Percentiles rank a stretch among this genome's conserved stretches.
phyloP scores from a whole-genome alignment of 768 basidiomycete genomes.

The Pholiota conissans region DNA sequence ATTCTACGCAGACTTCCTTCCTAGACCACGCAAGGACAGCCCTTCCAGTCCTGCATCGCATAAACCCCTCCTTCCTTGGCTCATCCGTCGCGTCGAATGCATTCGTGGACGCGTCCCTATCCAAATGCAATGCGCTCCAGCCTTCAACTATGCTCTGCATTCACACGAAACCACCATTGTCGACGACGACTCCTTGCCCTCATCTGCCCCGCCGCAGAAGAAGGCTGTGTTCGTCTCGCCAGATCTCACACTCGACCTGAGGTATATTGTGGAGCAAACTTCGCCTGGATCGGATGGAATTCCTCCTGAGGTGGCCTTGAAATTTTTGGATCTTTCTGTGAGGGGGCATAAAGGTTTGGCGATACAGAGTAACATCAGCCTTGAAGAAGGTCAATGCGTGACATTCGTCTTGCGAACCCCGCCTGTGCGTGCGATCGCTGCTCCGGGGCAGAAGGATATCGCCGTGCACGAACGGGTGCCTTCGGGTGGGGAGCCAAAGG shows the following conservation, averaged over 20 bases:
- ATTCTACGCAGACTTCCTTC: conserved; percentile 67
- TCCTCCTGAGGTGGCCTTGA: conserved; percentile 54
- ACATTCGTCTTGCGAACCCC: conserved; percentile 83
- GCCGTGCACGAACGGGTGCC: not conserved
- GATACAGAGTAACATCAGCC: conserved; percentile 54
- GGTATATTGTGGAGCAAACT: conserved; percentile 65
- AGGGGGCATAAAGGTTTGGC: conserved; percentile 78
- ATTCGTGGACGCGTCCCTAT: conserved; percentile 83
- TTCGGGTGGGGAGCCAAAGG: conserved; percentile 4
- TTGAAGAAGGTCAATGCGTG: conserved; percentile 87
- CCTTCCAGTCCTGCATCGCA: conserved; percentile 31
- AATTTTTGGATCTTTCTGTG: conserved; percentile 60
- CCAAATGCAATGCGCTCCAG: conserved; percentile 89
- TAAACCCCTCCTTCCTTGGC: conserved; percentile 78
- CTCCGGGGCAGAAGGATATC: not conserved
- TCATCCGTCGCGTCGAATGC: conserved; percentile 83
- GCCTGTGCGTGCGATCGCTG: conserved; percentile 28
- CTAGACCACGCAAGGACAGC: conserved; percentile 51
- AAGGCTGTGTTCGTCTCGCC: conserved; percentile 67
- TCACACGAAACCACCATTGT: conserved; percentile 64
- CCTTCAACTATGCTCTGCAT: conserved; percentile 91
- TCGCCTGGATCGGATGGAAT: conserved; percentile 39
- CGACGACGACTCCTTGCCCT: conserved; percentile 35
- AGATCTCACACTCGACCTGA: conserved; percentile 66
- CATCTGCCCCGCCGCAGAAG: conserved; percentile 32